Evolutionary conservation across 163 green algal species (phyloP).

Genomic region (Smithsoniella earleae): DNA sequence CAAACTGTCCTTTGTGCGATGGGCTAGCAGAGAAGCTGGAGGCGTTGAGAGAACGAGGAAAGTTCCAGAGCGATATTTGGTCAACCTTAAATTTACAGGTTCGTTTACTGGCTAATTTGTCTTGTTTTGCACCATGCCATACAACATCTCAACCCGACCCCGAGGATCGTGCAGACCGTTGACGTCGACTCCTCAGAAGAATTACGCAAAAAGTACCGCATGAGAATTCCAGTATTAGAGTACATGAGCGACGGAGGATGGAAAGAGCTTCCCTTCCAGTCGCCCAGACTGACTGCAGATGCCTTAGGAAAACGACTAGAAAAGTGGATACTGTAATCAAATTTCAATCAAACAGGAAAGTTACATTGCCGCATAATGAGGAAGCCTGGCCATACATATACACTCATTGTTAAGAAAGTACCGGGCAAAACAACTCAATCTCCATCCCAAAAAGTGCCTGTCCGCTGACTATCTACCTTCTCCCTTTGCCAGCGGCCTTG

Average conservation of each 20-base stretch:
- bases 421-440: no score
- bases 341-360: no score
- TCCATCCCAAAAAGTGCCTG: no score
- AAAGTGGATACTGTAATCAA: conserved; percentile 23
- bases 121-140: no score
- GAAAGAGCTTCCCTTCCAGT: conserved; percentile 7
- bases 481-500: no score
- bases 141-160: no score
- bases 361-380: no score
- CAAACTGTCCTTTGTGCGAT: conserved; percentile 20
- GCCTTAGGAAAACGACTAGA: conserved; percentile 20
- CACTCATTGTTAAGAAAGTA: no score
- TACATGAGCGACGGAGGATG: background rate
- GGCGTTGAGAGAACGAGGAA: background rate
- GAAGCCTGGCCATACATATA: no score
- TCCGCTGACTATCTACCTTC: no score
- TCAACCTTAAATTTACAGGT: background rate
- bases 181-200: background rate
- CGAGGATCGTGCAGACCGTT: background rate
- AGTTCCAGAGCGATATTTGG: conserved; percentile 24
- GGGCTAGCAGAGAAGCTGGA: conserved; percentile 18
- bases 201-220: conserved; percentile 4
- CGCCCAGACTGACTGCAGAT: conserved; percentile 5
- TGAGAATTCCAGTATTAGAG: conserved; percentile 19
- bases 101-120: no score